Evolutionary conservation across 805 yeast species (phyloP).

Genomic region (Lipomyces yamadae): DNA sequence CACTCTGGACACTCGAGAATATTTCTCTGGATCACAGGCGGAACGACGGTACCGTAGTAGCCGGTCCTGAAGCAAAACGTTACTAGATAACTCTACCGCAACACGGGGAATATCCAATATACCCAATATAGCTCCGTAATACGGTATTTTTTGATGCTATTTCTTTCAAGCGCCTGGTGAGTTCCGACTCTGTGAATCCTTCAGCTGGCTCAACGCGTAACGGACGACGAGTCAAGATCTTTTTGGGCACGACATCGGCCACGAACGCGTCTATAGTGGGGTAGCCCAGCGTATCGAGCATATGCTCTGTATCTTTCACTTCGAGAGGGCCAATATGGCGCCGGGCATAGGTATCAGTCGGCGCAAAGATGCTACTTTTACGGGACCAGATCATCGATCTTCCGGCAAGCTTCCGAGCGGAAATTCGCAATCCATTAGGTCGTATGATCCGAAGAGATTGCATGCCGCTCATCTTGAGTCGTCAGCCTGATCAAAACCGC

Average conservation of each 20-base stretch:
- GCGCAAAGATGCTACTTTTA: constrained; percentile 39
- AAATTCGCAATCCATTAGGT: background rate
- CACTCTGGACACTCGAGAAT: constrained; percentile 93
- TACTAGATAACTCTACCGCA: background rate
- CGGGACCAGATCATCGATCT: background rate
- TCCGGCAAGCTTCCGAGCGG: background rate
- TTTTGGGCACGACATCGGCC: constrained; percentile 72
- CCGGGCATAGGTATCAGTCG: constrained; percentile 81
- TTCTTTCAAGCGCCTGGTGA: constrained; percentile 67
- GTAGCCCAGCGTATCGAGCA: constrained; percentile 72
- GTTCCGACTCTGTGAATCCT: constrained; percentile 82
- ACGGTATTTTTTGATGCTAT: constrained; percentile 79
- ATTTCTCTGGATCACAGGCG: constrained; percentile 92
- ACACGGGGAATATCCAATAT: background rate
- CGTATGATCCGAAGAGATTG: background rate
- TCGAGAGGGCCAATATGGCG: constrained; percentile 86
- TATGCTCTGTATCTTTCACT: constrained; percentile 61
- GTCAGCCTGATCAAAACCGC: background rate
- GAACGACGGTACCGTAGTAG: constrained; percentile 85
- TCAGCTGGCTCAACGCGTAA: constrained; percentile 66
- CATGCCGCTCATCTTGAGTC: background rate
- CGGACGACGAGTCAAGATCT: constrained; percentile 70
- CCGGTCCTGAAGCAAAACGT: constrained; percentile 59
- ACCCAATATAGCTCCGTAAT: constrained; percentile 77
- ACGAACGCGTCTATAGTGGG: constrained; percentile 72